Percentiles rank a stretch among this genome's conserved stretches.
These are phyloP conservation scores for Aspergillus japonicus DNA, from an alignment of 2,329 filamentous ascomycete species.

Conservation along the genomic window DNA sequence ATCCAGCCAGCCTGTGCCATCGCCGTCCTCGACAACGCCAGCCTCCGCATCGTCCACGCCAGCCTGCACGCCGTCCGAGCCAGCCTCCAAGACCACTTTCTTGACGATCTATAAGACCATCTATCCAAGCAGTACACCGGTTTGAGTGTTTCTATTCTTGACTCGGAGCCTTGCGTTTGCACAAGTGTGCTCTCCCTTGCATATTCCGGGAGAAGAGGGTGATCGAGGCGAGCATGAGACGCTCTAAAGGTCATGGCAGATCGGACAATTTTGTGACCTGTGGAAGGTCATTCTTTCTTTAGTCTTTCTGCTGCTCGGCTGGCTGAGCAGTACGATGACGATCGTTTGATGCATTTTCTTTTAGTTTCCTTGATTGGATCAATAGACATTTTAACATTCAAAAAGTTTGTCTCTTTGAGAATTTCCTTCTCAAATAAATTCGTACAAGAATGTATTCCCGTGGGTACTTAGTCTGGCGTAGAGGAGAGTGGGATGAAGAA, in stretches of 20 bases:
- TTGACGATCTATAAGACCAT: conserved; percentile 24
- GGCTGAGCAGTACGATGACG: not conserved
- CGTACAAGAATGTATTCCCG: too few relatives aligned
- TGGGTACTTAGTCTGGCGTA: not conserved
- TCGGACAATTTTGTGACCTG: not conserved
- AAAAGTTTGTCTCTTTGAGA: too few relatives aligned
- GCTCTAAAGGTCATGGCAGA: not conserved
- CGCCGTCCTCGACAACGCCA: not conserved
- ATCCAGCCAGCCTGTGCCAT: not conserved
- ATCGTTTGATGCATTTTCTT: not conserved
- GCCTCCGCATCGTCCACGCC: not conserved
- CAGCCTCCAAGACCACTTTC: conserved; percentile 24
- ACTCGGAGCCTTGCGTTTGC: not conserved
- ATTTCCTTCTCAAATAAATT: too few relatives aligned
- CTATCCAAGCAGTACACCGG: conserved; percentile 6
- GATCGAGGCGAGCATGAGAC: not conserved
- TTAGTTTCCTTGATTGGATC: not conserved
- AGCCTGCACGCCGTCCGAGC: not conserved
- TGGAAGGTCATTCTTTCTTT: not conserved
- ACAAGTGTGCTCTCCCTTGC: conserved; percentile 7
- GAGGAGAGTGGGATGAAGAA: not conserved
- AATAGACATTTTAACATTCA: not conserved
- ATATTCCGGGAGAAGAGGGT: not conserved
- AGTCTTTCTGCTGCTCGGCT: not conserved
- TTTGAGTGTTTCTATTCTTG: not conserved